Base-by-base conservation (phyloP, 352 stramenopile genomes). In the Globisporangium viniferum region DNA sequence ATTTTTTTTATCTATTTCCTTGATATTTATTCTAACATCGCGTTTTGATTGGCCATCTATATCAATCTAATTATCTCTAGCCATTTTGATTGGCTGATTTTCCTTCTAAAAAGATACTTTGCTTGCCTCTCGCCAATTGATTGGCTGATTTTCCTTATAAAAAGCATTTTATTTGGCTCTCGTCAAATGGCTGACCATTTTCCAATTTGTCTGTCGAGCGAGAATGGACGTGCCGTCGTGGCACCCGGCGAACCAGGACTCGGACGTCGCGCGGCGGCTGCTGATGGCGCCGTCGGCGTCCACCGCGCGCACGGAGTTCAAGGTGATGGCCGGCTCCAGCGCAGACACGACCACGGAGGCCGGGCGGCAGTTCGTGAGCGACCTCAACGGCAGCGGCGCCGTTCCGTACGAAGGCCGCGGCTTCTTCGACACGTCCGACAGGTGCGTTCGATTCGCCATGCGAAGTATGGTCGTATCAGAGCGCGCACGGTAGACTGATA, bases 351-450 rank as follows among this genome's bases (percentile, higher is more conserved):
- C 74, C 33, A 94, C 84, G 44, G 81, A 93, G 48, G 84, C 75
- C 9, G 86, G 86, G 22, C 76, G 80, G 20, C 69, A 89, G 73
- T 77, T 92, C 53, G 62, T 92, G 65, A 74, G 66, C 59, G 79
- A 88, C 33, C 67, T 90, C 22, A 75, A 59, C 15, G 70, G 69
- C 36, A 76, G 74, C 33, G 80, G 73, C 20, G 77, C 73, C 29
- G 31, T 27, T 4, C 31, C 49, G 41, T 73, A 78, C 57, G 76
- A 77, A 59, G 80, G 78, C 6, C 82, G 81, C 18, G 83, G 84
- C 10, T 84, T 94, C 64, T 77, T 91, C 39, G 86, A 93, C 68
- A 69, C 84, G 61, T 93, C 84, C 46, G 86, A 94, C 62, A 74
- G 85, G 64, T 81, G 41, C 36, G 64, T 24, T 20, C 6, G 7